Evolutionary conservation across 2,329 filamentous ascomycete genomes (phyloP), one percentile per base, ranked within the genome.

Genomic region (Ambrosiella xylebori): DNA sequence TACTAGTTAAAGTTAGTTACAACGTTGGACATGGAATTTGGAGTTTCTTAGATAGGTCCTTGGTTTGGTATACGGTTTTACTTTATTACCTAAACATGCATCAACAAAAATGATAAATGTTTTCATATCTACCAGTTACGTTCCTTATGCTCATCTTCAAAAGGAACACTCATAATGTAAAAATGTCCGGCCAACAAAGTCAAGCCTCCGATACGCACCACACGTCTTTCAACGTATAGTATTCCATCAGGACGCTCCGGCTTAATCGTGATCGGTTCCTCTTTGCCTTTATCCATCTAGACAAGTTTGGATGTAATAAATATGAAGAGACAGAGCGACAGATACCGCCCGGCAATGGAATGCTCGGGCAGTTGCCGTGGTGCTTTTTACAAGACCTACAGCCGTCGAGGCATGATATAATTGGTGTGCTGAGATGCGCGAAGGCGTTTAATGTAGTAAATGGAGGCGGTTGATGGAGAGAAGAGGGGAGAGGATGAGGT

Each of bases 231-330:
- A 75, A 80, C 73, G 73, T 75, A 76, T 11, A 77, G 81, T 78
- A 81, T 83, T 87, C 79, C 84, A 90, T 82, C 83, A 59, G 84
- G 83, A 80, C 81, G 87, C 89, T 95, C 90, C 90, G 89, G 90
- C 90, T 96, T 95, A 95, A 93, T 95, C 85, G 88, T 84, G 86
- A 88, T 88, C 85, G 41, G 37, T 47, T 54, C 36, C 50, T 39
- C 37, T 58, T 12, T 58, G 57, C 49, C 57, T 58, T 54, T 58
- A 54, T 95, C 76, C 85, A 89, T 88, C 87, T 59, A 56, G 57
- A 45, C 9, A 35, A 27, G 11, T 50, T 51, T 57, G 55, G 55
- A 57, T 57, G 44, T 51, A 27, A 15, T 15, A 44, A 7, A 54
- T 13, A 19, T 54, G 11, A 27, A 39, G 61, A 61, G 55, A 57